Base-by-base conservation (phyloP, 2,329 filamentous ascomycete genomes). In the Xylariaceae sp. region DNA sequence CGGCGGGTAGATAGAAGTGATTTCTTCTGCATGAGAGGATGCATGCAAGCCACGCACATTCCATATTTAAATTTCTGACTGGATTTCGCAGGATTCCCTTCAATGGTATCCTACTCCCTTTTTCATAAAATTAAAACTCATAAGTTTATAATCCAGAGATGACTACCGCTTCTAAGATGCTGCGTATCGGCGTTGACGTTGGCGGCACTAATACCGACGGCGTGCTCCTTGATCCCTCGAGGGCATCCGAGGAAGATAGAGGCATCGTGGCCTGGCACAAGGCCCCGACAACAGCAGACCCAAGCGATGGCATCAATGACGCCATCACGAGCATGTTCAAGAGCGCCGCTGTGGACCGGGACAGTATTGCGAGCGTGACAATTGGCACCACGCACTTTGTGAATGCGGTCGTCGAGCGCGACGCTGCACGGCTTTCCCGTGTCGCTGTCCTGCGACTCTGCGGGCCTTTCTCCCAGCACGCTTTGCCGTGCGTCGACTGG, bases 361-460 rank as follows among this genome's bases (percentile, higher is more conserved):
- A 59, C 0, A 57, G 68, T 5, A 64, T 79, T 16, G 68, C 71
- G 12, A 72, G 70, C 48, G 69, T 78, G 12, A 75, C 73, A 2
- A 76, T 79, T 49, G 75, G 75, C 42, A 77, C 73, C 1, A 80
- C 77, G 1, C 76, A 81, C 48, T 81, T 81, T 53, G 69, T 81
- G 54, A 82, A 81, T 48, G 77, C 77, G 7, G 73, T 81, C 3
- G 66, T 81, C 1, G 75, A 80, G 57, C 65, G 72, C 35, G 76
- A 81, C 48, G 65, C 64, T 6, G 56, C 67, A 2, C 68, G 74
- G 2, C 60, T 81, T 3, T 68, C 70, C 12, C 65, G 61, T 5
- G 76, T 81, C 5, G 78, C 76, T 2, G 75, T 80, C 2, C 55
- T 82, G 14, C 70, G 78, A 5, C 67, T 81, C 5, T 77, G 73